phyloP scores from a whole-genome alignment of 331 rosid species.

The Quercus lobata region DNA sequence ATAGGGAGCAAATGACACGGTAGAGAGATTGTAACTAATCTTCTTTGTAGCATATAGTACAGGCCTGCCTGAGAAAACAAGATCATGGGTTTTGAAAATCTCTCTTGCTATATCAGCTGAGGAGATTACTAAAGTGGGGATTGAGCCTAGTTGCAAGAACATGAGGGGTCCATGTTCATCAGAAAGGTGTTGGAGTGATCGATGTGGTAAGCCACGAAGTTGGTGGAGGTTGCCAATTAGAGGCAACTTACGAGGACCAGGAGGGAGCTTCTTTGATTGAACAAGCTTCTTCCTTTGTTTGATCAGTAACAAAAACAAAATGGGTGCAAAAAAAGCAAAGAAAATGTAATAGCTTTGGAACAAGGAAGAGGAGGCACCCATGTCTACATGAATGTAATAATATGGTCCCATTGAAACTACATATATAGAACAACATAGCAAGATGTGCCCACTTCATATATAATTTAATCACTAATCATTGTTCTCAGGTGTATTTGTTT shows the following conservation, averaged over 20 bases:
- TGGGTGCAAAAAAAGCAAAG: conserved; percentile 4
- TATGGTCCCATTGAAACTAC: too few relatives aligned
- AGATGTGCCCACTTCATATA: too few relatives aligned
- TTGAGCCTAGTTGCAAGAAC: conserved; percentile 41
- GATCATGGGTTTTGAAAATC: conserved; percentile 39
- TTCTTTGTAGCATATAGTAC: conserved; percentile 23
- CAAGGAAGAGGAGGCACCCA: background rate
- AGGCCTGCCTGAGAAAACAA: conserved; percentile 30
- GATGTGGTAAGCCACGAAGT: conserved; percentile 24
- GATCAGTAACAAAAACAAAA: background rate
- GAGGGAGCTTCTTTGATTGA: conserved; percentile 20
- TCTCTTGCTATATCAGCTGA: conserved; percentile 34
- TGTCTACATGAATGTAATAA: background rate
- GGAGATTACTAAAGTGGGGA: conserved; percentile 31
- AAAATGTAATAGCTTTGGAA: background rate
- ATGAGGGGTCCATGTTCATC: conserved; percentile 32
- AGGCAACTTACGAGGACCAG: conserved; percentile 41
- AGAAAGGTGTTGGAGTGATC: conserved; percentile 23
- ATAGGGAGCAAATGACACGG: conserved; percentile 30
- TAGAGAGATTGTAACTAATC: conserved; percentile 11
- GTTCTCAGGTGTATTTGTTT: too few relatives aligned
- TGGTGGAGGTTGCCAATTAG: conserved; percentile 50
- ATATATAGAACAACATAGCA: too few relatives aligned
- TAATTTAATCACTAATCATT: too few relatives aligned
- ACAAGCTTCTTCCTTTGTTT: background rate